Evolutionary conservation across 805 yeast species (phyloP), one percentile per base, ranked within the genome.

Genomic region (Sungouiella thailandica): DNA sequence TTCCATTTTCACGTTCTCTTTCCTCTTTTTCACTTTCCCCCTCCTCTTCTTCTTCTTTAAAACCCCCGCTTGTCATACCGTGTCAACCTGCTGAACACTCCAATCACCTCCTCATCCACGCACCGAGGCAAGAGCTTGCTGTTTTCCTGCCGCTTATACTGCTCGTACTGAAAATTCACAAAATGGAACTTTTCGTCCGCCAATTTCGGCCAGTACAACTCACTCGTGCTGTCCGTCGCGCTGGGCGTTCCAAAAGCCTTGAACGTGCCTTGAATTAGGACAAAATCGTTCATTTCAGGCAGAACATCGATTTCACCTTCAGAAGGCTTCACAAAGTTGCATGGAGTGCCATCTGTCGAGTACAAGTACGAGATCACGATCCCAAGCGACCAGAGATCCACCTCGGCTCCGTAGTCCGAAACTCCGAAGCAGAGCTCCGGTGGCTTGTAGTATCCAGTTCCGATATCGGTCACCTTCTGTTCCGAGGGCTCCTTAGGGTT

Each of bases 321-420:
- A 1, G 52, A 51, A 23, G 70, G 62, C 16, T 68, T 59, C 0
- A 69, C 38, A 7, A 7, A 19, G 22, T 19, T 19, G 22, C 22
- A 19, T 9, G 22, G 22, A 9, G 7, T 7, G 22, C 22, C 7
- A 4, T 22, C 60, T 15, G 53, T 39, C 15, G 68, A 61, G 41
- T 70, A 70, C 19, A 86, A 43, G 28, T 71, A 53, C n/a, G 80
- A 74, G 31, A 79, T 46, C 2, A 83, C 48, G 8, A 86, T 70
- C 0, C 86, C 94, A 13, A 75, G 52, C 1, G 83, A 62, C 95
- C 95, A 85, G 11, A 83, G 62, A 47, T 85, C 95, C 7, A 84
- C 62, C 25, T 68, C 75, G 23, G 50, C 53, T 2, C 70, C 58
- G 49, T 85, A 85, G 39, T 66, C 62, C 1, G 62, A 41, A n/a